Base-by-base conservation (phyloP, 2,329 filamentous ascomycete genomes). In the Monilinia polystroma region DNA sequence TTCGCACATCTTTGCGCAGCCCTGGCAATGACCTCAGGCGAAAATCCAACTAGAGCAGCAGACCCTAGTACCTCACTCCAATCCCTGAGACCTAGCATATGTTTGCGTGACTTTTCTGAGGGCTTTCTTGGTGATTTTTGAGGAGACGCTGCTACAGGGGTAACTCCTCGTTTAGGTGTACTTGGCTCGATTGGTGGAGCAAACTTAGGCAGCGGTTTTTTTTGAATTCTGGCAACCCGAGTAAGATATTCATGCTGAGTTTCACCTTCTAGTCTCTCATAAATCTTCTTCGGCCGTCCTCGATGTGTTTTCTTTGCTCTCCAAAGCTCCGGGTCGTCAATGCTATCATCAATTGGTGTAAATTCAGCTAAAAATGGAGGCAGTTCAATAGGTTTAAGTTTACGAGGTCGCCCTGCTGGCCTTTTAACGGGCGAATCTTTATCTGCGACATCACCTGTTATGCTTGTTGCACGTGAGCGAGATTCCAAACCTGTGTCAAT, bases 11-110 rank as follows among this genome's bases (percentile, higher is more conserved):
- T 85, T 73, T 87, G 82, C 2, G 90, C 85, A 0, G 92, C 85
- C 41, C 91, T 85, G 63, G 87, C 84, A 16, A 97, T 78, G 0
- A 87, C 89, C 0, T 80, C 77, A 0, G 81, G 77, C 1, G 90
- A 80, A 78, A 93, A 93, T 0, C 90, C 92, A 2, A 85, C 85
- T 60, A 96, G 79, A 0, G 91, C 84, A 3, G 94, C 94, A 0
- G 92, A 83, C 0, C 91, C 91, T 38, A 97, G 79, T 1, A 97
- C 85, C 71, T 96, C 91, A 71, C 87, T 90, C 94, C 94, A 98
- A 78, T 96, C 90, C 29, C 90, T 69, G 23, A 73, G 66, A 3
- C 68, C 68, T 38, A 75, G 56, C 38, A 49, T 73, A 43, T 66
- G 70, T n/a, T 68, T 63, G 23, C 47, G 56, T 41, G 23, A 14